Conservation (phyloP, 2,329 filamentous ascomycete genomes). For the Talaromyces atroroseus region DNA sequence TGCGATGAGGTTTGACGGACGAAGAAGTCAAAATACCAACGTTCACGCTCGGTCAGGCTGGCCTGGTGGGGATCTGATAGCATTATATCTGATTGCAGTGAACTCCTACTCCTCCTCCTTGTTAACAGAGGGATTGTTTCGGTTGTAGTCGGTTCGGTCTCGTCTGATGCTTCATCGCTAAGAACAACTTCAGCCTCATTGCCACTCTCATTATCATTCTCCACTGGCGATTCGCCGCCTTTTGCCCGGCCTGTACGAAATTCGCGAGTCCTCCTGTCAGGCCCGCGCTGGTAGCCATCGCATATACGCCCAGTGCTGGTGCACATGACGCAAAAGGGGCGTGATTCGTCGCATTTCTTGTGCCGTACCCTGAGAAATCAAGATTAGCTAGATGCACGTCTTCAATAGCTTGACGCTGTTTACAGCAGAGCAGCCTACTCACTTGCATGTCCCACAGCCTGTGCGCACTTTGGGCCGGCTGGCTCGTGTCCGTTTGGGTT, state of each 20-base stretch:
- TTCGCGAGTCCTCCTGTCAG: constrained; percentile 14
- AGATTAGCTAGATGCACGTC: background rate
- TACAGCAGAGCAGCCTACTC: constrained; percentile 1
- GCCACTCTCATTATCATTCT: background rate
- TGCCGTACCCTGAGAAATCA: constrained; percentile 14
- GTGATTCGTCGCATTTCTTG: constrained; percentile 19
- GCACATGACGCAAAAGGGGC: constrained; percentile 18
- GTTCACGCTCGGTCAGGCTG: background rate
- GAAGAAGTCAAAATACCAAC: constrained; percentile 7
- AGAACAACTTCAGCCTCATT: too few relatives aligned
- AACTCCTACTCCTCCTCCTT: background rate
- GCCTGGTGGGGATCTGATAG: background rate
- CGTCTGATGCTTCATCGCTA: background rate
- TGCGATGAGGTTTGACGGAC: background rate
- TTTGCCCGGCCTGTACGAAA: background rate
- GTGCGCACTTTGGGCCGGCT: constrained; percentile 17
- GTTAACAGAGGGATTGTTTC: background rate
- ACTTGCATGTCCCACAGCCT: constrained; percentile 17
- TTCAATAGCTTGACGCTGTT: background rate
- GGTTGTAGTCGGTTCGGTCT: background rate
- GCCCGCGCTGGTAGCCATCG: constrained; percentile 15
- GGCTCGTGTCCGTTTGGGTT: constrained; percentile 3
- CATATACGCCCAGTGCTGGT: constrained; percentile 23
- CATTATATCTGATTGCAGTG: background rate
- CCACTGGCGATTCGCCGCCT: background rate